These are phyloP conservation scores for Coniosporium apollinis DNA, from an alignment of 495 filamentous ascomycete species.

Conservation along the genomic window DNA sequence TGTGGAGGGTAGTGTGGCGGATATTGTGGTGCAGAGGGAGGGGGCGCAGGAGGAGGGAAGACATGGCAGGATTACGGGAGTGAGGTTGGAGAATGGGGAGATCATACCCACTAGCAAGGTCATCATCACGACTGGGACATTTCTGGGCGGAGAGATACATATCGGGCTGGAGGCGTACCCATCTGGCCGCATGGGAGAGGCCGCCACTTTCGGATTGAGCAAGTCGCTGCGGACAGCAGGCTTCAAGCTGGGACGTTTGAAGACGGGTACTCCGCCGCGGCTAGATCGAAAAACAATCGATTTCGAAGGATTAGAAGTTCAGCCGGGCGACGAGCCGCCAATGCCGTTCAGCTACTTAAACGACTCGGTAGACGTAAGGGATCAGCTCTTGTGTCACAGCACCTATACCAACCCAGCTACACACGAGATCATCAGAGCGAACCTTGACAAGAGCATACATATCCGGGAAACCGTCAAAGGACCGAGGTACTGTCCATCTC, in stretches of 20 bases:
- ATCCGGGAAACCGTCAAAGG: constrained; percentile 92
- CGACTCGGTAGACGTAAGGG: constrained; percentile 49
- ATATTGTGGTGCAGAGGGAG: constrained; percentile 57
- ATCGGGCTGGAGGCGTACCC: constrained; percentile 75
- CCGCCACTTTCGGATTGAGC: constrained; percentile 82
- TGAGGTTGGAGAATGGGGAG: constrained; percentile 79
- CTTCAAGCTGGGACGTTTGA: constrained; percentile 78
- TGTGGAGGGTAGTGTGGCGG: constrained; percentile 75
- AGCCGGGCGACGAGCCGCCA: constrained; percentile 72
- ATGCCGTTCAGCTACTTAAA: constrained; percentile 87
- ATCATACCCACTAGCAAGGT: constrained; percentile 65
- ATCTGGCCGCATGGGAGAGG: constrained; percentile 84
- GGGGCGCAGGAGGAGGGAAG: constrained; percentile 30
- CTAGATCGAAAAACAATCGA: constrained; percentile 72
- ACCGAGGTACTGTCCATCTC: constrained; percentile 84
- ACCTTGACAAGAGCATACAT: constrained; percentile 85
- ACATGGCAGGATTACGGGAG: constrained; percentile 65
- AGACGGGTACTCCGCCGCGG: constrained; percentile 89
- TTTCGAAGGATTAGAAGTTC: constrained; percentile 50
- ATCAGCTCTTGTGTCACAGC: constrained; percentile 68
- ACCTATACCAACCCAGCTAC: constrained; percentile 71
- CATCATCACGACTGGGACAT: constrained; percentile 91
- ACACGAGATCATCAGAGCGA: constrained; percentile 71
- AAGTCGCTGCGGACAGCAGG: constrained; percentile 81
- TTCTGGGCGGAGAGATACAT: constrained; percentile 91